phyloP scores from a whole-genome alignment of 2,329 filamentous ascomycete genomes.

The Cordyceps militaris region DNA sequence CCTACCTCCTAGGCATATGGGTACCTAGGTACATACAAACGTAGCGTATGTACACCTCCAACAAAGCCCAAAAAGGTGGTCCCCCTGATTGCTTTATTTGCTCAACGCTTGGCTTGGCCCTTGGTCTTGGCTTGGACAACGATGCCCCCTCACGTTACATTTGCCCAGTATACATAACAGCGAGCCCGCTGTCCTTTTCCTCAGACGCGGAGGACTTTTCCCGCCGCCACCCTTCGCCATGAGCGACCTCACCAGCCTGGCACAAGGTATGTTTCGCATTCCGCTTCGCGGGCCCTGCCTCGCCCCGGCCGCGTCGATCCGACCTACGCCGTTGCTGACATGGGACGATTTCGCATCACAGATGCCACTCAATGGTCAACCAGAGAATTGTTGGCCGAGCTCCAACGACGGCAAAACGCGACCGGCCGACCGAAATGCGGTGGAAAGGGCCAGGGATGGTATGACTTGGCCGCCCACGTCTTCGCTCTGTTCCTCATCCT shows the following conservation, averaged over 20 bases:
- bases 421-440: slow-evolving; percentile 43
- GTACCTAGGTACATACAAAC: too few species aligned
- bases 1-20: too few species aligned
- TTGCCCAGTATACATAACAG: not conserved
- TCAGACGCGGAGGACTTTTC: not conserved
- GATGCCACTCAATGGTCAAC: slow-evolving; percentile 41
- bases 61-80: slow-evolving; percentile 5
- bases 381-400: slow-evolving; percentile 44
- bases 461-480: slow-evolving; percentile 61
- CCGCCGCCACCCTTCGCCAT: not conserved
- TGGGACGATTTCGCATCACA: slow-evolving; percentile 12
- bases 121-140: not conserved
- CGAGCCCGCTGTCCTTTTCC: not conserved
- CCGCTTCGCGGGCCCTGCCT: not conserved
- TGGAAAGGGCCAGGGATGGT: slow-evolving; percentile 44
- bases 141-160: not conserved
- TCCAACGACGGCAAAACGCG: slow-evolving; percentile 38
- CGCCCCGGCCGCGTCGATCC: not conserved
- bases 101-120: not conserved
- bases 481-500: slow-evolving; percentile 62
- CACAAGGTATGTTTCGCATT: slow-evolving; percentile 6
- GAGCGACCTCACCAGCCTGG: slow-evolving; percentile 1
- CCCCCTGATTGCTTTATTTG: slow-evolving; percentile 11
- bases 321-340: not conserved
- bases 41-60: not conserved